Base-by-base conservation (phyloP, 352 stramenopile species). In the Pythium biforme region DNA sequence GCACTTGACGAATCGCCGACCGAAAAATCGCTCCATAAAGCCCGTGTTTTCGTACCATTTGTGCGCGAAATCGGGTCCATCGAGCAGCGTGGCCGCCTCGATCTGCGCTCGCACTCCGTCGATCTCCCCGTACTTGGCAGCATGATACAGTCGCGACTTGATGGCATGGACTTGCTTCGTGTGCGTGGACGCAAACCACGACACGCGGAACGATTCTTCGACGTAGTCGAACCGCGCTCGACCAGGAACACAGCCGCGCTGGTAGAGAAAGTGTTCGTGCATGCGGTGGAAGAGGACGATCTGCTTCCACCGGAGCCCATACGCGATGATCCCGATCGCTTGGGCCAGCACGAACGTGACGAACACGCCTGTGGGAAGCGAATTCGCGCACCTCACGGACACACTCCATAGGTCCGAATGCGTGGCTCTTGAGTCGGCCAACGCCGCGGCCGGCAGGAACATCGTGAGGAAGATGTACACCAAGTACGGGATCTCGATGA, bases 231-330 rank as follows among this genome's bases (percentile, higher is more conserved):
- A 88, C 17, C 80, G 77, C 17, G 78, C 81, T 7, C 76, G 70
- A 1, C 79, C 80, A 5, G 80, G 80, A 0, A 86, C 59, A 55
- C 75, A 86, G 29, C 82, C 82, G 6, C 77, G 70, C 59, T 94
- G 85, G 47, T 80, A 91, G 19, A 92, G 68, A 51, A 91, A 86
- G 34, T 92, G 82, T 48, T 90, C 81, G 56, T 91, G 85, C 65
- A 94, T 65, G 37, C 77, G 72, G 40, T 94, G 83, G 58, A 94
- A 94, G 26, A 94, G 68, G 22, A 87, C 68, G 57, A 94, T 90
- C 58, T 94, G 85, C 33, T 86, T 76, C 82, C 82, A 94, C 1
- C 85, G 76, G 20, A 91, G 68, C 19, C 77, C 51, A 53, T 90
- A 94, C 4, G 77, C 73, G 22, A 81, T 50, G 12, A 89, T 55